Base-by-base conservation (phyloP, 768 basidiomycete genomes). In the Cyclocybe aegerita region DNA sequence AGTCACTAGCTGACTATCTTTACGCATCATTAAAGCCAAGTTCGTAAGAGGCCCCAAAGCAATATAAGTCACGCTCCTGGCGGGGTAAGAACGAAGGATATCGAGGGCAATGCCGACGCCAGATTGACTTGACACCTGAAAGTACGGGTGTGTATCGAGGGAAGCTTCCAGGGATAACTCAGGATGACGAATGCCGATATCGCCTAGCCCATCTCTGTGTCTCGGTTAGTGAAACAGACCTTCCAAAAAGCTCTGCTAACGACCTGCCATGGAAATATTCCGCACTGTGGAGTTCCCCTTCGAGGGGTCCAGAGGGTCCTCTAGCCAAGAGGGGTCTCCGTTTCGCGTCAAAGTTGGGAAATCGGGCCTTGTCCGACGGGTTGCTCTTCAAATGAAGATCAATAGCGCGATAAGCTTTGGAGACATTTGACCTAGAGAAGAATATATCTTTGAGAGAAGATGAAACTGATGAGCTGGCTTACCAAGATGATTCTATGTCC, bases 211-310 rank as follows among this genome's bases (percentile, higher is more conserved):
- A 65, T 91, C 90, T 61, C 88, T 90, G 58, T 6, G 11, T 11
- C 17, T 16, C 37, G 15, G 34, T 52, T 30, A 39, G 16, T 9
- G 40, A n/a, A 41, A 35, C 38, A 36, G 23, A 8, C 23, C 23
- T 23, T 23, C 10, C 30, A 16, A 46, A 23, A 52, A 34, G 32
- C 10, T 11, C 10, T 23, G 30, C 16, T 2, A 66, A 73, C 36
- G 54, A 83, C 90, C 77, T 81, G 59, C 90, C 90, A 58, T 92
- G 90, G 60, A 97, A 96, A 64, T 91, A 93, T 55, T 85, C 77
- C 10, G 93, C 94, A 45, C 78, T 85, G 60, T 89, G 86, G 6
- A 79, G 63, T 14, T 82, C 81, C 3, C 92, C 93, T 43, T 79
- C 73, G 1, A 93, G 74, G 8, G 93, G 93, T 1, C 76, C 76